Evolutionary conservation across 164 flowering plant genomes (phyloP).

Genomic region (Nymphaea thermarum): DNA sequence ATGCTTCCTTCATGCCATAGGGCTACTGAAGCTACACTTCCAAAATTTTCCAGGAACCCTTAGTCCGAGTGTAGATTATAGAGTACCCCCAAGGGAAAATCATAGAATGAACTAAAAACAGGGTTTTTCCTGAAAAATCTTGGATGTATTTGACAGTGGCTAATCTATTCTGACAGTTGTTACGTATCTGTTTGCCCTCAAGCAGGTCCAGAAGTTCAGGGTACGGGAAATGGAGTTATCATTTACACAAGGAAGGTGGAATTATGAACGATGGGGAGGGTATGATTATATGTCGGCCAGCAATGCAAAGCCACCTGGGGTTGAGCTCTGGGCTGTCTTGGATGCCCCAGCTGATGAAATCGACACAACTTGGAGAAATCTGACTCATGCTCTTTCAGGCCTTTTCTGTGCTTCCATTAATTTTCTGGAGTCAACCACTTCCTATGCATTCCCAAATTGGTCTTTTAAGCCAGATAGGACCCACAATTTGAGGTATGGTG

Average conservation of each 20-base stretch:
- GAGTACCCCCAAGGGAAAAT: too few relatives aligned
- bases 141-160: too few relatives aligned
- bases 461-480: constrained; percentile 22
- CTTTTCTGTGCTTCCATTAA: constrained; percentile 96
- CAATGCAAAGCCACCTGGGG: constrained; percentile 96
- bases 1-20: too few relatives aligned
- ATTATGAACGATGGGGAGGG: constrained; percentile 94
- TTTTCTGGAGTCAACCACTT: constrained; percentile 73
- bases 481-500: constrained; percentile 63
- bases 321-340: constrained; percentile 94
- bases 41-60: too few relatives aligned
- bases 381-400: constrained; percentile 90
- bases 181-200: constrained; percentile 3
- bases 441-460: constrained; percentile 75
- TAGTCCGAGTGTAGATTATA: too few relatives aligned
- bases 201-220: constrained; percentile 68
- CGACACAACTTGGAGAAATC: constrained; percentile 83
- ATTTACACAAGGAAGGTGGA: constrained; percentile 98
- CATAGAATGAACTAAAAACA: too few relatives aligned
- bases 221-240: constrained; percentile 88
- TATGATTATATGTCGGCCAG: constrained; percentile 68
- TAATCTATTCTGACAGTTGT: neutral
- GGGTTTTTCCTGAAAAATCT: too few relatives aligned
- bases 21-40: too few relatives aligned
- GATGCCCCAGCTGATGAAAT: constrained; percentile 66